A percentile compares a stretch with the other conserved stretches of the same genome.
Evolutionary conservation across 2,329 filamentous ascomycete genomes (phyloP).

Genomic region (Penicillium sp.): DNA sequence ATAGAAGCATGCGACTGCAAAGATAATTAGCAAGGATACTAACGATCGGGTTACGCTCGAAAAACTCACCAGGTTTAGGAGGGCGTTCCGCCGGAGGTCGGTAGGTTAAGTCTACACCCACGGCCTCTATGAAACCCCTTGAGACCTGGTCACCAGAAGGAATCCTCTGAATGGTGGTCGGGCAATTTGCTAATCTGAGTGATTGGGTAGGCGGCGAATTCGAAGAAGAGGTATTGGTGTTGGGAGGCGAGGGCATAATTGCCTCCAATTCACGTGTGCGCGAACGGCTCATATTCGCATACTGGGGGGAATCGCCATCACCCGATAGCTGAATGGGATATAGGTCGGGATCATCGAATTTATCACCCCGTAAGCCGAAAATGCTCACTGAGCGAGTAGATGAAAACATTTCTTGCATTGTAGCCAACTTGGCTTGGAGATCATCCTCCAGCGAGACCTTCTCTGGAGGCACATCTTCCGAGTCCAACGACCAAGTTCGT

Average conservation of each 20-base stretch:
- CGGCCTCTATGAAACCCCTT: conserved; percentile 77
- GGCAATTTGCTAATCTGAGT: conserved; percentile 17
- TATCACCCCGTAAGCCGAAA: conserved; percentile 37
- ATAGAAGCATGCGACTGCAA: conserved; percentile 76
- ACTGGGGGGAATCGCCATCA: conserved; percentile 26
- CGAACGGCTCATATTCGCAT: conserved; percentile 24
- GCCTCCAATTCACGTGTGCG: conserved; percentile 28
- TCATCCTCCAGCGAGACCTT: conserved; percentile 38
- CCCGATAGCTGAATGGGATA: conserved; percentile 35
- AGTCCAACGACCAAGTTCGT: conserved; percentile 90
- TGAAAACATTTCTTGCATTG: conserved; percentile 42
- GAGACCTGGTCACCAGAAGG: conserved; percentile 36
- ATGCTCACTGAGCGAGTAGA: conserved; percentile 38
- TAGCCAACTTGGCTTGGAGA: conserved; percentile 36
- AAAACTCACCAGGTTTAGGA: conserved; percentile 54
- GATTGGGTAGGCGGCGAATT: conserved; percentile 27
- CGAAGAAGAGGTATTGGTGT: conserved; percentile 34
- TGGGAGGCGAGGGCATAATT: conserved; percentile 33
- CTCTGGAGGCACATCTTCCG: conserved; percentile 43
- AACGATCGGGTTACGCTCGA: neutral
- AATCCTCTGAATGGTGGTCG: conserved; percentile 27
- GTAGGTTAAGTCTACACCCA: conserved; percentile 82
- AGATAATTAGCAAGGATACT: conserved; percentile 25
- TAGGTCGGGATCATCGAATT: conserved; percentile 40
- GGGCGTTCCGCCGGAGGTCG: conserved; percentile 64